These are phyloP conservation scores for Vachellia collinsii DNA, from an alignment of 306 rosid genomes.

Conservation along the genomic window DNA sequence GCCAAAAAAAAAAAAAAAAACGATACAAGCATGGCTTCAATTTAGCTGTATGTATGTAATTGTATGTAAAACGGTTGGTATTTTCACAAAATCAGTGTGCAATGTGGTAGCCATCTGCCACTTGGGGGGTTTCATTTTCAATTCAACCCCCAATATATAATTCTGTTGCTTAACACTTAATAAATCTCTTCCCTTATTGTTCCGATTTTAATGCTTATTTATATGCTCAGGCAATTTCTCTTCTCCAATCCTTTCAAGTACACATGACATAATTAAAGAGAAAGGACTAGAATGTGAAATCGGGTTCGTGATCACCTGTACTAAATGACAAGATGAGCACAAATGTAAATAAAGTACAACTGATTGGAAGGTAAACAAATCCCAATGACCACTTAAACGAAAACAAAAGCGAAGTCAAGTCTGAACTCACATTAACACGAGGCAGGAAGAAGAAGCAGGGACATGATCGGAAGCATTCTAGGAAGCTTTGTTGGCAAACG, in stretches of 20 bases:
- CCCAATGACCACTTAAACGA: background rate
- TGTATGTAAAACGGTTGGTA: background rate
- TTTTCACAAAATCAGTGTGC: background rate
- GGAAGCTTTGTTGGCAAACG: constrained; percentile 8
- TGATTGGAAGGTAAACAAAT: background rate
- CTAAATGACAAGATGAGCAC: background rate
- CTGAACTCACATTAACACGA: background rate
- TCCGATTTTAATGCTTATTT: background rate
- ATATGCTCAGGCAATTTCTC: background rate
- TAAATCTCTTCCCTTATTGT: background rate
- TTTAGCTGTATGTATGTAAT: background rate
- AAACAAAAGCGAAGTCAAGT: background rate
- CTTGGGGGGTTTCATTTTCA: background rate
- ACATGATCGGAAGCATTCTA: background rate
- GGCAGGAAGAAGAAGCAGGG: background rate
- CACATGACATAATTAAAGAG: background rate
- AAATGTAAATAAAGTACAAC: background rate
- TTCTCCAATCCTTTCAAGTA: too few relatives aligned
- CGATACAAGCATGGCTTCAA: background rate
- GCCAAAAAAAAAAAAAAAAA: background rate
- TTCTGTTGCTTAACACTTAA: too few relatives aligned
- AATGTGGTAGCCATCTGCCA: background rate
- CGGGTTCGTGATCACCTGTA: background rate
- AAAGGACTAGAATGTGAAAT: background rate
- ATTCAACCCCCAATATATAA: background rate